Evolutionary conservation across 2,329 filamentous ascomycete genomes (phyloP), one percentile per base, ranked within the genome.

Genomic region (Microsporum audouinii): DNA sequence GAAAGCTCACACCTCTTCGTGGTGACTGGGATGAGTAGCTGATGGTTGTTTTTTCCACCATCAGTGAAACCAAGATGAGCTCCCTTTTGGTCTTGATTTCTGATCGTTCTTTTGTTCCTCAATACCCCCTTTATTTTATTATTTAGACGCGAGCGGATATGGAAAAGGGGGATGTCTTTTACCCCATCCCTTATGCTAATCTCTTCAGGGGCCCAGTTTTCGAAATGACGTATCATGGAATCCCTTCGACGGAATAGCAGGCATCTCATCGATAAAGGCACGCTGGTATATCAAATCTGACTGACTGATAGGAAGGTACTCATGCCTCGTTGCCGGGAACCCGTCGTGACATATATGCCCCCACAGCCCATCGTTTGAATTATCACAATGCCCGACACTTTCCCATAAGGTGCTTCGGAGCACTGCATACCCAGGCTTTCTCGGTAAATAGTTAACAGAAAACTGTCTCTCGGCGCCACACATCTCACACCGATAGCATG

Each of bases 1-100:
- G 29, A 55, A 33, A 33, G 51, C 51, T 55, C 51, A 33, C 51
- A 55, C 51, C 51, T 55, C 51, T 55, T 55, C 51, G 51, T 55
- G 51, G 51, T 55, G 51, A 55, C 17, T 17, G 51, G 29, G 51
- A 55, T 10, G 33, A 55, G 51, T 55, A 55, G 51, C 17, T 55
- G 29, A 33, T 29, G 51, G 10, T 33, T 23, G 8, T n/a, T 1
- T n/a, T 55, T 8, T 55, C 17, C n/a, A 17, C 29, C 51, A 29
- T 55, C 8, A 36, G 17, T n/a, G 51, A 55, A 55, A 55, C 51
- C 10, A 55, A 55, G 51, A 55, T 55, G 51, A 55, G 51, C 27
- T 55, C 17, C 17, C 17, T 23, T 23, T 23, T 23, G 17, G 17
- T 23, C 17, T 23, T 23, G 17, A 23, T 23, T 23, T 23, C 17